Evolutionary conservation across 2,329 filamentous ascomycete species (phyloP), one percentile per base, ranked within the genome.

Genomic region (Arthrobotrys pseudoclavata): DNA sequence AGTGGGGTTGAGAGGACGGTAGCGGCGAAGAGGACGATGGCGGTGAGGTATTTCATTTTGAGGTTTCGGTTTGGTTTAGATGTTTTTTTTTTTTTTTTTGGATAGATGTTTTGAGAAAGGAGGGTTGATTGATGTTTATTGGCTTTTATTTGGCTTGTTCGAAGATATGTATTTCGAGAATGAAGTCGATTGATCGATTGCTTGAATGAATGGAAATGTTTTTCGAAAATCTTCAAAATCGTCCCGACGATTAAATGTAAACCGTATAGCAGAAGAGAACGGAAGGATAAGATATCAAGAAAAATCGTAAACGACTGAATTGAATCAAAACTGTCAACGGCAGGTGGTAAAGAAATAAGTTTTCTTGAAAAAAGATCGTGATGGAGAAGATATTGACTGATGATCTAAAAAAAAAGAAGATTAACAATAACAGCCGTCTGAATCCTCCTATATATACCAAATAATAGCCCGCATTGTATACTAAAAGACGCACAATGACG

Each of bases 1-100:
- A 75, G 24, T 18, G 62, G 29, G 15, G 45, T 31, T 1, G 63
- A 45, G 34, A 76, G 15, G 64, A 29, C 45, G 20, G 20, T 13
- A 12, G 24, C 53, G 42, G 26, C 13, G 20, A 48, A 67, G 34
- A 31, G 60, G 34, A 31, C 18, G 34, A 52, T 24, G n/a, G 52
- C 50, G 52, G 67, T 18, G 22, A 68, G 20, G 37, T 40, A 67
- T 18, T 62, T 53, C 62, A 75, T 75, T 37, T 50, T 72, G 31
- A 34, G 7, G 31, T 5, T 40, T 20, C 34, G 15, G 42, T 20
- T 47, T 47, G 42, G 42, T 5, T 47, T 47, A n/a, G 12, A 20
- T 2, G 40, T 3, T 45, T 45, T 47, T 2, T 24, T 13, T 10
- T 15, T 18, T n/a, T 15, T 45, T 45, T 18, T 42, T 42, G 13